Base-by-base conservation (phyloP, 192 early-diverging fungal genomes). In the Umbelopsis ramanniana region DNA sequence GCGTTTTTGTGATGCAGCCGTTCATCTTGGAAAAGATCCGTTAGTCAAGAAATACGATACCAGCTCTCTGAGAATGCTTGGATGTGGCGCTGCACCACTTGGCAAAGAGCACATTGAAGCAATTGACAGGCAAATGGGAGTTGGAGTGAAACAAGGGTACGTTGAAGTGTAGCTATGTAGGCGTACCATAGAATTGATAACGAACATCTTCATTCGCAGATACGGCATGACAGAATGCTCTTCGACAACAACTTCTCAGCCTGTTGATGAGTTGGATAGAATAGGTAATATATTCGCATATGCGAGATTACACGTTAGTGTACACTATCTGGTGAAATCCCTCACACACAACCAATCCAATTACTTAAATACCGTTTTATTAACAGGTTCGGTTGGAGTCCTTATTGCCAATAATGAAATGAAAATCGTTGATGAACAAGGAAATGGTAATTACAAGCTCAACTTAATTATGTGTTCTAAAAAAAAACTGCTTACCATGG, bases 31-130 rank as follows among this genome's bases (percentile, higher is more conserved):
- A 6, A 94, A 94, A 71, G 81, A 89, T 66, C 93, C 95, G 10
- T 76, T 89, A 37, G 90, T 91, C 29, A 81, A 81, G 37, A 88
- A 92, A 23, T 96, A 86, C 69, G 85, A 94, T 57, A 76, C 96
- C 26, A 83, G 88, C 1, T 87, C 85, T 40, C 83, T 96, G 8
- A 72, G 85, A 21, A 81, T 78, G 37, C 70, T 95, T 60, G 85
- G 87, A 55, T 93, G 87, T 63, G 95, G 93, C 17, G 94, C 93
- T 4, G 96, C 96, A 15, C 94, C 94, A 0, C 79, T 96, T n/a
- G 83, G 85, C 40, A 84, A 80, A 75, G 93, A 94, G 46, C 81
- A 94, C 45, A 82, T 87, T 69, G 66, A 70, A 10, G 83, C 85
- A 55, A 82, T 92, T 10, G 74, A 82, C 29, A 70, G 69, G 19